Evolutionary conservation across 2,329 filamentous ascomycete species (phyloP).

Genomic region (Penicillium crustosum): DNA sequence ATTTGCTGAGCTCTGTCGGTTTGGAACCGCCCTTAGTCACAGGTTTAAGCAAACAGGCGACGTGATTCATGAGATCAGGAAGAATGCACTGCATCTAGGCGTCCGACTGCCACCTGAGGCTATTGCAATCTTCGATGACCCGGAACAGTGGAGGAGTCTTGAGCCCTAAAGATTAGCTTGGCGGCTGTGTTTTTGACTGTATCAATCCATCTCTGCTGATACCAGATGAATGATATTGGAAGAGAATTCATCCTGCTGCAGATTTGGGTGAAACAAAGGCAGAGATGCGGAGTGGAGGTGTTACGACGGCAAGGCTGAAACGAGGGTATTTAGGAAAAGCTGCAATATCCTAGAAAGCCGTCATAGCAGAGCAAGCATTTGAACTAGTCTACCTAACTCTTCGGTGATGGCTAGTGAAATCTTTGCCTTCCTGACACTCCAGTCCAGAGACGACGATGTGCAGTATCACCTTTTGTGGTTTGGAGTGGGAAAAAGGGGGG

Average conservation of each 20-base stretch:
- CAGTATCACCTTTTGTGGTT: neutral
- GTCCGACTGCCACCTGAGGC: slow-evolving; percentile 27
- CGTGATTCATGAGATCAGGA: slow-evolving; percentile 26
- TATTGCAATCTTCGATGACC: slow-evolving; percentile 21
- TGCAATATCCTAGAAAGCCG: neutral
- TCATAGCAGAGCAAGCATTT: neutral
- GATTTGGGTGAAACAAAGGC: neutral
- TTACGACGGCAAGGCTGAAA: neutral
- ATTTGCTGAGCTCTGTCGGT: slow-evolving; percentile 32
- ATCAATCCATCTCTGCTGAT: neutral
- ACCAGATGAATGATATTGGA: neutral
- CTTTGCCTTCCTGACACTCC: neutral
- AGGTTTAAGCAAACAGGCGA: slow-evolving; percentile 25
- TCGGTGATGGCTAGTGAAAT: neutral
- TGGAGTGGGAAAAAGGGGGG: neutral
- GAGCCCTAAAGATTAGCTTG: neutral
- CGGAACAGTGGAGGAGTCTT: slow-evolving; percentile 11
- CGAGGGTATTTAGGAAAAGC: neutral
- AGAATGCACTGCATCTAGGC: slow-evolving; percentile 10
- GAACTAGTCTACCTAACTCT: neutral
- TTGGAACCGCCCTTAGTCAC: slow-evolving; percentile 26
- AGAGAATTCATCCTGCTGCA: neutral
- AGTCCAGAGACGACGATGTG: neutral
- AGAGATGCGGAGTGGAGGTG: neutral
- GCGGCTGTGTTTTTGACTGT: neutral